Conservation (phyloP, 176 grass and related monocot genomes). For the Eleusine coracana region DNA sequence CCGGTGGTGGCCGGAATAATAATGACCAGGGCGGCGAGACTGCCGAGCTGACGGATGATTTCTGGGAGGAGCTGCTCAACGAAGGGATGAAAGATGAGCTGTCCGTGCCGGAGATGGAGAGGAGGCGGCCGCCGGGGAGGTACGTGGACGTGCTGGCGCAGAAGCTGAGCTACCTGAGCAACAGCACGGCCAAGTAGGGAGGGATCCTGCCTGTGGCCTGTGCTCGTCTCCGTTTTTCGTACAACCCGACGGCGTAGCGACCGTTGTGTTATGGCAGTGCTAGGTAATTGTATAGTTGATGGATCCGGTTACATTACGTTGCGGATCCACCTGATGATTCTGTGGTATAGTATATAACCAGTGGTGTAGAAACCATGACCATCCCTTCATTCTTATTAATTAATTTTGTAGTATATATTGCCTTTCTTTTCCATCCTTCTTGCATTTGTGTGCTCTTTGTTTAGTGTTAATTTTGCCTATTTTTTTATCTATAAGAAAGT, state of each 20-base stretch:
- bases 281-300: background rate
- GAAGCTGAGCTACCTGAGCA: constrained; percentile 45
- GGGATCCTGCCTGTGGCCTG: too few species aligned
- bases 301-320: background rate
- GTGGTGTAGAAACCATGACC: background rate
- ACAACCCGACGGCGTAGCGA: background rate
- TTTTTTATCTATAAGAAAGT: too few species aligned
- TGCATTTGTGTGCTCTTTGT: background rate
- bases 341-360: background rate
- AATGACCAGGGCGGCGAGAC: constrained; percentile 1
- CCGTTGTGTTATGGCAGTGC: background rate
- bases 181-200: constrained; percentile 29
- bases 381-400: background rate
- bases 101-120: constrained; percentile 19
- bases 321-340: background rate
- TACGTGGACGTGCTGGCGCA: constrained; percentile 43
- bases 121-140: background rate
- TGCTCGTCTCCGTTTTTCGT: background rate
- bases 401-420: background rate
- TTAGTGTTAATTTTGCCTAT: too few species aligned
- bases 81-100: constrained; percentile 40
- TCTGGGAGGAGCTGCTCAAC: constrained; percentile 76
- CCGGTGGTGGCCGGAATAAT: background rate
- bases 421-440: background rate
- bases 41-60: constrained; percentile 50